A percentile compares a stretch with the other conserved stretches of the same genome.
phyloP scores from a whole-genome alignment of 1,284 basidiomycete genomes.

The Tetrapyrgos nigripes region DNA sequence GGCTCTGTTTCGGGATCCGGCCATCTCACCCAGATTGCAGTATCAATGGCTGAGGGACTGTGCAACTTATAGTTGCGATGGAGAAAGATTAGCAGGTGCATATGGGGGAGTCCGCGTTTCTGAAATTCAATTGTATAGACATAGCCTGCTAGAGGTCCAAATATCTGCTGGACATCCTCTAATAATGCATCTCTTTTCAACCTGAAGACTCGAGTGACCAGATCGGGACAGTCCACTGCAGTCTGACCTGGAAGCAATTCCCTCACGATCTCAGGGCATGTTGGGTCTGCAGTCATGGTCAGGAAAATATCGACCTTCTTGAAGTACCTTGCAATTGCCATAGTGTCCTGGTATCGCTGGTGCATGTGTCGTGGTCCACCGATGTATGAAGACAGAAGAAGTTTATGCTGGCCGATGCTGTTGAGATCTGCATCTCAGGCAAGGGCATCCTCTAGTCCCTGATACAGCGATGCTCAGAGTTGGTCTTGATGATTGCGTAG shows the following conservation, averaged over 20 bases:
- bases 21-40: constrained; percentile 43
- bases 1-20: constrained; percentile 47
- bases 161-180: constrained; percentile 37
- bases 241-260: constrained; percentile 47
- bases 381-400: constrained; percentile 49
- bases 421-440: constrained; percentile 24
- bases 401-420: constrained; percentile 36
- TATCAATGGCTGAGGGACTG: no score
- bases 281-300: constrained; percentile 53
- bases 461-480: constrained; percentile 43
- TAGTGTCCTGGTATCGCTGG: constrained; percentile 49
- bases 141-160: constrained; percentile 34
- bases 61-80: no score
- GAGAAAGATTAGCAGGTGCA: constrained; percentile 51
- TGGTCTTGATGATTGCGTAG: constrained; percentile 39
- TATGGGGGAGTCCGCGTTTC: constrained; percentile 54
- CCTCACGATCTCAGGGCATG: constrained; percentile 48
- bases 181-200: constrained; percentile 46
- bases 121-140: constrained; percentile 59
- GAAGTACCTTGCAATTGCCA: constrained; percentile 49
- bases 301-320: constrained; percentile 53
- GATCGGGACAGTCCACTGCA: no score
- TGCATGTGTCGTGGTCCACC: constrained; percentile 47
- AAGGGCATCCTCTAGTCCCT: constrained; percentile 42
- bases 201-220: no score